These are phyloP conservation scores for Schwanniomyces pseudopolymorphus DNA, from an alignment of 805 yeast genomes.

Conservation along the genomic window DNA sequence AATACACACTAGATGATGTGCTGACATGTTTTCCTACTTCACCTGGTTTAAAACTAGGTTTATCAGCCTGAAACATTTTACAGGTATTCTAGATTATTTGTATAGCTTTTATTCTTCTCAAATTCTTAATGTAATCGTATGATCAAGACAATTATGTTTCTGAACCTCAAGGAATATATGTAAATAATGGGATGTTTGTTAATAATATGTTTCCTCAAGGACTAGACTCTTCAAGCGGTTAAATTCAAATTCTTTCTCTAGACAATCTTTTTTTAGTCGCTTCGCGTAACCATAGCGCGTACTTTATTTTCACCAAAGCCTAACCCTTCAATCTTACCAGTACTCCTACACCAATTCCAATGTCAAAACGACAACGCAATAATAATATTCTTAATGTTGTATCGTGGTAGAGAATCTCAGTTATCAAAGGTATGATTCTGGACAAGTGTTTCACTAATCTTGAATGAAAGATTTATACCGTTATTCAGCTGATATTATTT, in stretches of 20 bases:
- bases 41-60: not conserved
- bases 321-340: too few species aligned
- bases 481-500: too few species aligned
- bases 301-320: not conserved
- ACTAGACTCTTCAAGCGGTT: not conserved
- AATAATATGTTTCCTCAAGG: too few species aligned
- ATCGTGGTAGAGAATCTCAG: too few species aligned
- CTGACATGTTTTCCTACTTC: slow-evolving; percentile 22
- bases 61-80: slow-evolving; percentile 6
- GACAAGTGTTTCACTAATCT: too few species aligned
- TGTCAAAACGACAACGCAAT: too few species aligned
- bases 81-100: not conserved
- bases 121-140: not conserved
- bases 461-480: too few species aligned
- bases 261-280: not conserved
- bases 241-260: not conserved
- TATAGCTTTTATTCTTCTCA: too few species aligned
- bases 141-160: not conserved
- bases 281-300: not conserved
- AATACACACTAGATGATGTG: slow-evolving; percentile 37
- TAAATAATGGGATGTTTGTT: not conserved
- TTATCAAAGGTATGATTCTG: too few species aligned
- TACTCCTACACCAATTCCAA: too few species aligned
- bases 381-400: too few species aligned
- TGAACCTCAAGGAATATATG: not conserved